Percentiles rank a stretch among this genome's conserved stretches.
Conservation (phyloP, 179 eudicot genomes). For the Beta corolliflora region DNA sequence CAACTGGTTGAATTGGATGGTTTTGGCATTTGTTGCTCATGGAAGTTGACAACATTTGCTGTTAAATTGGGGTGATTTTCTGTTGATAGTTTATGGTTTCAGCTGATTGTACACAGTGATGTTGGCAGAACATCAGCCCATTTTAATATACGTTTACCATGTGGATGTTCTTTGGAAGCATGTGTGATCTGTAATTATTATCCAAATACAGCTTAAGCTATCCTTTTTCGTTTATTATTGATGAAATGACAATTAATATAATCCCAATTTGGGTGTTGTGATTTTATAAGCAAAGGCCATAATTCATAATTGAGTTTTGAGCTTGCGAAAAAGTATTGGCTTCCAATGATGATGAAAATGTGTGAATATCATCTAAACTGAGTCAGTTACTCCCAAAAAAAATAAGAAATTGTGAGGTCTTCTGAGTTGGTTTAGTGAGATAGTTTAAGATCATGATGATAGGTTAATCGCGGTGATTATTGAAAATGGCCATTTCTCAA, state of each 20-base stretch:
- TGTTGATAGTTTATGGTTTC: neutral
- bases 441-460: too few relatives aligned
- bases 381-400: too few relatives aligned
- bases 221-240: neutral
- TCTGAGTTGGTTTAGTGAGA: too few relatives aligned
- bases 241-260: neutral
- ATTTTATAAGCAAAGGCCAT: neutral
- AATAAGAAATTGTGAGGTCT: too few relatives aligned
- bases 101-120: neutral
- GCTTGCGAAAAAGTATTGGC: too few relatives aligned
- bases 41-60: neutral
- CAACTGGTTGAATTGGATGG: neutral
- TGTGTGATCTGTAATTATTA: neutral
- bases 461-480: too few relatives aligned
- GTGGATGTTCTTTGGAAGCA: neutral
- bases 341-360: too few relatives aligned
- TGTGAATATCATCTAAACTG: too few relatives aligned
- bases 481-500: too few relatives aligned
- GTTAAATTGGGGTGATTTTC: neutral
- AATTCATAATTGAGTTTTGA: too few relatives aligned
- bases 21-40: neutral
- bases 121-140: too few relatives aligned
- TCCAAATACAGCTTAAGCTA: neutral
- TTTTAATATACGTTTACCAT: neutral
- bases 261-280: neutral